phyloP scores from a whole-genome alignment of 352 stramenopile genomes.

The Globisporangium apiculatum region DNA sequence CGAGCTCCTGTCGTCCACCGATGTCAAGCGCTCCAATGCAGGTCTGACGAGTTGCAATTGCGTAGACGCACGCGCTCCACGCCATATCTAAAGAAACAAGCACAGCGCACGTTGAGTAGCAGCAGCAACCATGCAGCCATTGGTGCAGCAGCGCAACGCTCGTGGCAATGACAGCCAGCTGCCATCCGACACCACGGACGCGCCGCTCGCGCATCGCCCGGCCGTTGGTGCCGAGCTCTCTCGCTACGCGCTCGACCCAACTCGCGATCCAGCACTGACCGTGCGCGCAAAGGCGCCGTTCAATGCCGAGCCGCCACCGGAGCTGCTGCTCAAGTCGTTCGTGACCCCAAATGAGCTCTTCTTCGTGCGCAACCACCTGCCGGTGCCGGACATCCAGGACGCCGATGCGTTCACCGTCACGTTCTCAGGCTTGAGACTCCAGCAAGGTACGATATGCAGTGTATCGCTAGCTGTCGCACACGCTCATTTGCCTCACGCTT shows the following conservation, averaged over 20 bases:
- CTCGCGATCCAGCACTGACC: constrained; percentile 74
- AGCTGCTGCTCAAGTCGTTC: constrained; percentile 91
- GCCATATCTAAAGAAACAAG: too few species aligned
- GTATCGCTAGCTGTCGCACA: neutral
- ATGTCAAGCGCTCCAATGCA: too few species aligned
- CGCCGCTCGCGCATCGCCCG: neutral
- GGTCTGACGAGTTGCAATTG: too few species aligned
- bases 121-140: too few species aligned
- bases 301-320: constrained; percentile 91
- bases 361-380: constrained; percentile 98
- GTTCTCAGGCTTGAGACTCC: constrained; percentile 51
- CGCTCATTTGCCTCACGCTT: neutral
- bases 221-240: neutral
- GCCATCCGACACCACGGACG: neutral
- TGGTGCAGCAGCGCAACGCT: too few species aligned
- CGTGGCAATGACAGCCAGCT: too few species aligned
- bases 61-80: too few species aligned
- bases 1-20: too few species aligned
- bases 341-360: constrained; percentile 96
- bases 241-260: constrained; percentile 59
- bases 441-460: constrained; percentile 17
- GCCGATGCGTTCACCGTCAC: constrained; percentile 53
- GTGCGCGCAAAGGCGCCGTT: constrained; percentile 92
- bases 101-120: too few species aligned
- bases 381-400: constrained; percentile 86